Evolutionary conservation across 2,329 filamentous ascomycete species (phyloP), one percentile per base, ranked within the genome.

Genomic region (Colletotrichum eremochloae): DNA sequence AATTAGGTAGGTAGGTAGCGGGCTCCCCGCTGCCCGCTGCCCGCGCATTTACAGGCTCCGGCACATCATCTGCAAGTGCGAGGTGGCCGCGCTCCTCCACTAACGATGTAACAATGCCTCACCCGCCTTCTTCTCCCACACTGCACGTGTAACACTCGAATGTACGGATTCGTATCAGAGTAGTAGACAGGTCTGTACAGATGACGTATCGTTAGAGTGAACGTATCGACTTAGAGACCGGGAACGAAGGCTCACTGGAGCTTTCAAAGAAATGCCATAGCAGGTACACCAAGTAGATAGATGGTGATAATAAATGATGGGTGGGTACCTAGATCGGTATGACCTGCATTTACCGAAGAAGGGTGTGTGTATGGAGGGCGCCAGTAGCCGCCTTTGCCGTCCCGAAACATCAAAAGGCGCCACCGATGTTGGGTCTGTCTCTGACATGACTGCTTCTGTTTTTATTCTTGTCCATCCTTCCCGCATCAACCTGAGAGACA

Each of bases 11-110:
- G 9, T 31, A 24, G 36, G 15, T 64, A 33, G 24, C 33, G 12
- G 53, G 4, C 3, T 56, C 6, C 20, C 53, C 31, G 33, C 33
- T 38, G 33, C 33, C 24, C 15, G 15, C 42, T 44, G 53, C 52
- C 31, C 31, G 33, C 44, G 36, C 46, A 38, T n/a, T 24, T 5
- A 46, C 20, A 9, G 38, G 38, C 38, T 50, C 56, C 38, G 66
- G 66, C 66, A 68, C 50, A 56, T 56, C 58, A 68, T 53, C 31
- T 68, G 66, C 57, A 68, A 60, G 46, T 61, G 64, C 44, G 46
- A 44, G 24, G 46, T 61, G 46, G 44, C 46, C 56, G 18, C 36
- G 31, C 20, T 5, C 46, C 56, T 55, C 64, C 56, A 61, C 64
- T 50, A 53, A 20, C 36, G 44, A 62, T 67, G 64, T 57, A 62